Evolutionary conservation across 306 rosid species (phyloP).

Genomic region (Styphnolobium japonicum): DNA sequence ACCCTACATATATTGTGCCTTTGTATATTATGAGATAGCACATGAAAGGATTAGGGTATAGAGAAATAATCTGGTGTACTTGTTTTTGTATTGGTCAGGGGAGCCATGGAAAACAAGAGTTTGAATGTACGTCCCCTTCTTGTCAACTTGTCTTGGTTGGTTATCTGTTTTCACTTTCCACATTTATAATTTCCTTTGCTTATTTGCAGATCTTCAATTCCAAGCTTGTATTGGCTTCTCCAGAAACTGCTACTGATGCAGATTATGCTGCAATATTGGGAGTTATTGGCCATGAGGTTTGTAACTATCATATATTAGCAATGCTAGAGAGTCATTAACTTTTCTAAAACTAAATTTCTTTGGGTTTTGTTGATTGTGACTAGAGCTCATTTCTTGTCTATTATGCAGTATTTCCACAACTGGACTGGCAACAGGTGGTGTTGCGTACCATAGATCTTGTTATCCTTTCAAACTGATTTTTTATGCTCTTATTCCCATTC

Average conservation of each 20-base stretch:
- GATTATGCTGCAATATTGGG: constrained; percentile 98
- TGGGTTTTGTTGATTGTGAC: constrained; percentile 23
- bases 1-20: neutral
- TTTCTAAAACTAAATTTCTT: constrained; percentile 11
- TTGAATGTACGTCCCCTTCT: constrained; percentile 67
- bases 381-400: constrained; percentile 23
- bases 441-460: constrained; percentile 6
- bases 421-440: constrained; percentile 98
- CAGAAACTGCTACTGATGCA: constrained; percentile 85
- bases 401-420: constrained; percentile 96
- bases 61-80: constrained; percentile 15
- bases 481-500: constrained; percentile 7
- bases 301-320: constrained; percentile 30
- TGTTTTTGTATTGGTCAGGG: constrained; percentile 63
- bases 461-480: constrained; percentile 18
- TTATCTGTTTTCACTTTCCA: neutral
- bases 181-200: neutral
- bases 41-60: neutral
- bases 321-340: constrained; percentile 6
- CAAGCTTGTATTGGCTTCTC: constrained; percentile 94
- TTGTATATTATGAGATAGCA: constrained; percentile 7
- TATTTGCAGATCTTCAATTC: constrained; percentile 81
- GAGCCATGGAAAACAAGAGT: constrained; percentile 99
- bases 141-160: constrained; percentile 16
- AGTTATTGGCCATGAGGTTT: constrained; percentile 98